These are phyloP conservation scores for Cladosporium sp. DNA, from an alignment of 2,329 filamentous ascomycete genomes.

Conservation along the genomic window DNA sequence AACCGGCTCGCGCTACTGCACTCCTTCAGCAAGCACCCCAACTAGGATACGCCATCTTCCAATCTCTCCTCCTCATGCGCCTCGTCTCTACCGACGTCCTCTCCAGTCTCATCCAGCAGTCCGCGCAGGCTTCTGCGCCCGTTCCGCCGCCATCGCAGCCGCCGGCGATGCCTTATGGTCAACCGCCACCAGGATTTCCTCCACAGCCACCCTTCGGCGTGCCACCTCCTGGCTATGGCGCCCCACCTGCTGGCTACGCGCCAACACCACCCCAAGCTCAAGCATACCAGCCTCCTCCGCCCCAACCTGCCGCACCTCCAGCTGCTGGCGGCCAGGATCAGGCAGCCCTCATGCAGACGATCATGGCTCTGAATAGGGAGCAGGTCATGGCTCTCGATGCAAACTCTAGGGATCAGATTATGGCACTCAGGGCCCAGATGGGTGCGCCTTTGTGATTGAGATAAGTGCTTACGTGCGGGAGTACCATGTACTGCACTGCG, in stretches of 20 bases:
- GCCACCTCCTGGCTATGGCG: conserved; percentile 28
- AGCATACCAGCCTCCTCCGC: conserved; percentile 35
- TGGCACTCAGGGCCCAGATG: conserved; percentile 67
- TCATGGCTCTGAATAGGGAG: conserved; percentile 74
- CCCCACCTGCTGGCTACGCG: conserved; percentile 35
- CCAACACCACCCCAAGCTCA: conserved; percentile 43
- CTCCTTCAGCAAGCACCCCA: conserved; percentile 86
- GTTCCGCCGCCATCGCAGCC: conserved; percentile 22
- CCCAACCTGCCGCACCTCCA: conserved; percentile 39
- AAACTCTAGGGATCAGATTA: conserved; percentile 71
- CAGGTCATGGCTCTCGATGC: conserved; percentile 67
- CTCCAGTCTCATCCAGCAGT: conserved; percentile 68
- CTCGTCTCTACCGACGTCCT: conserved; percentile 83
- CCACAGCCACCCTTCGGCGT: conserved; percentile 23
- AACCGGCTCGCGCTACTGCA: conserved; percentile 79
- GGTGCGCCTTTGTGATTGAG: conserved; percentile 16
- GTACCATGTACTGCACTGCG: neutral
- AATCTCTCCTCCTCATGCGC: conserved; percentile 86
- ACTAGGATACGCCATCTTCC: conserved; percentile 90
- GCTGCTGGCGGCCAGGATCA: conserved; percentile 50
- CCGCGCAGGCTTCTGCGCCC: conserved; percentile 33
- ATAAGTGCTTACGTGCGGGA: too few species aligned
- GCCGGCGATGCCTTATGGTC: conserved; percentile 31
- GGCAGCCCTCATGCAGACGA: conserved; percentile 72
- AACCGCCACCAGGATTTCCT: conserved; percentile 30